These are phyloP conservation scores for Annona squamosa DNA, from an alignment of 164 flowering plant species.

Conservation along the genomic window DNA sequence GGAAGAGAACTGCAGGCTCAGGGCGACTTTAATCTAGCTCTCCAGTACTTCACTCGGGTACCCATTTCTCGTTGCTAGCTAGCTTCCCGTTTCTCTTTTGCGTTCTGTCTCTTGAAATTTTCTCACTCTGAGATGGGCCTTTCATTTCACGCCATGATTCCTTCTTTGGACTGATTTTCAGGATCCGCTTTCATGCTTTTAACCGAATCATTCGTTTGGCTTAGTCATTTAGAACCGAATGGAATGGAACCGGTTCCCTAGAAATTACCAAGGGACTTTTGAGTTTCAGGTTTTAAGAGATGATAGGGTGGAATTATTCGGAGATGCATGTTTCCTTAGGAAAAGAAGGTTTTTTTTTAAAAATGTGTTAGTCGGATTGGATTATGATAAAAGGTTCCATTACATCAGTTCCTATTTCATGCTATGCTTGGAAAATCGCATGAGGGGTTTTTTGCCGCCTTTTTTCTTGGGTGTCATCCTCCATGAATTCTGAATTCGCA, in stretches of 20 bases:
- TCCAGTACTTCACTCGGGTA: slow-evolving; percentile 49
- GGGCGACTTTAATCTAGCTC: slow-evolving; percentile 51
- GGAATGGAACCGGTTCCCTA: background rate
- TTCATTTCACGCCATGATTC: background rate
- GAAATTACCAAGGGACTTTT: background rate
- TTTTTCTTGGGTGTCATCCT: no score
- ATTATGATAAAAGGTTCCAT: no score
- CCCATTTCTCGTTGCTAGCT: background rate
- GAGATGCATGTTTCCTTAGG: no score
- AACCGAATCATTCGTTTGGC: background rate
- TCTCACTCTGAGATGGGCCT: background rate
- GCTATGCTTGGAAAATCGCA: no score
- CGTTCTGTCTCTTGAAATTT: background rate
- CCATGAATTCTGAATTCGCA: no score
- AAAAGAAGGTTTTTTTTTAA: no score
- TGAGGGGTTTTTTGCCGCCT: no score
- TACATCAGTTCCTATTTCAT: no score
- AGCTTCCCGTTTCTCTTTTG: background rate
- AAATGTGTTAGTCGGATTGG: no score
- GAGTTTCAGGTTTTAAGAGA: background rate
- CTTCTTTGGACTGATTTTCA: background rate
- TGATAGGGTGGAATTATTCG: no score
- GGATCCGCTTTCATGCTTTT: background rate
- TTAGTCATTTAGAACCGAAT: background rate
- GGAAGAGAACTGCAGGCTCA: slow-evolving; percentile 58